Percentiles rank a stretch among this genome's conserved stretches.
Evolutionary conservation across 225 moss, liverwort and hornwort species (phyloP).

Genomic region (Pleurozium schreberi): DNA sequence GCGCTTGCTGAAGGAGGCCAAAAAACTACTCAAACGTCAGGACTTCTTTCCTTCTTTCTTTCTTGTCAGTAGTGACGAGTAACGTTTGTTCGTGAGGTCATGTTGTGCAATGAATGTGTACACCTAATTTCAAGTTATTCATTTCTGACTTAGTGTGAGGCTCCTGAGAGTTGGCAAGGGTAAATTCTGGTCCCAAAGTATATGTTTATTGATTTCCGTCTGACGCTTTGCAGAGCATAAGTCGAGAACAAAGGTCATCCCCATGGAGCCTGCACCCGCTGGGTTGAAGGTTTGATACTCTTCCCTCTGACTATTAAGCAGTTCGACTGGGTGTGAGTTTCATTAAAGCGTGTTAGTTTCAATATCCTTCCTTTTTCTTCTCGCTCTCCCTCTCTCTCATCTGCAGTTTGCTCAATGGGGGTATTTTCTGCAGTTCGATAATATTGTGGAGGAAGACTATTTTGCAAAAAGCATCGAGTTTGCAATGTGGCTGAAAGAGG

Average conservation of each 20-base stretch:
- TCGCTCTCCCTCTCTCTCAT: neutral
- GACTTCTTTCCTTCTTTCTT: neutral
- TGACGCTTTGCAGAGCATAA: conserved; percentile 35
- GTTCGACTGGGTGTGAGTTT: neutral
- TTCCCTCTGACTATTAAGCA: neutral
- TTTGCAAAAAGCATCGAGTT: conserved; percentile 73
- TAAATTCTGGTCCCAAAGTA: neutral
- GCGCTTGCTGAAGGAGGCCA: conserved; percentile 58
- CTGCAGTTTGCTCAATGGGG: neutral
- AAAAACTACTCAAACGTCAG: conserved; percentile 49
- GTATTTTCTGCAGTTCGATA: conserved; percentile 31
- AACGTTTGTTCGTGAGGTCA: neutral
- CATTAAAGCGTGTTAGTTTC: neutral
- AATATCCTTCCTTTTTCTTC: neutral
- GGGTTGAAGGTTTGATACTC: conserved; percentile 26
- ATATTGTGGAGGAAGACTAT: conserved; percentile 69
- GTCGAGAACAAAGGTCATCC: conserved; percentile 11
- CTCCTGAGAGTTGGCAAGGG: neutral
- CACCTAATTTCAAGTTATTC: neutral
- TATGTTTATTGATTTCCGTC: neutral
- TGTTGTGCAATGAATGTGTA: neutral
- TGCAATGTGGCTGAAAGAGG: conserved; percentile 88
- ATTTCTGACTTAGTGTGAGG: neutral
- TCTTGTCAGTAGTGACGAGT: neutral
- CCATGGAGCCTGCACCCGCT: conserved; percentile 33